Evolutionary conservation across 2,329 filamentous ascomycete genomes (phyloP).

Genomic region (Hypoxylon sp.): DNA sequence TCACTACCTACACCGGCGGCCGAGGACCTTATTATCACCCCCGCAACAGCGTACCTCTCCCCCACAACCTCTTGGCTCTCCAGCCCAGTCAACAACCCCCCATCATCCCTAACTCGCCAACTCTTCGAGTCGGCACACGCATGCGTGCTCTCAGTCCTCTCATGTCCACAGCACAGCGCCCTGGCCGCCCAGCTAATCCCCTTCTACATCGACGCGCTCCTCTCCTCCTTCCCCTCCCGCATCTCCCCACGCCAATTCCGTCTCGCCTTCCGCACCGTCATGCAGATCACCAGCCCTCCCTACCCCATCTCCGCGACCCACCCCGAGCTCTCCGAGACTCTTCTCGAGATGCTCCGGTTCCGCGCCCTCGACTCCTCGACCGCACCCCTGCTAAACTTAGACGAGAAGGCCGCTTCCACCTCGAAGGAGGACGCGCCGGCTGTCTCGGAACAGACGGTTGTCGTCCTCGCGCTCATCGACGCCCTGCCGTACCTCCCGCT

Average conservation of each 20-base stretch:
- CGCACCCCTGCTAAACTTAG: constrained; percentile 58
- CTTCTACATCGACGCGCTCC: constrained; percentile 86
- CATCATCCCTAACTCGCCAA: constrained; percentile 64
- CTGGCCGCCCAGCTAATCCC: constrained; percentile 81
- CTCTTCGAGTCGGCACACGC: constrained; percentile 93
- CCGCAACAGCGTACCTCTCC: constrained; percentile 80
- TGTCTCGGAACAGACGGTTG: constrained; percentile 83
- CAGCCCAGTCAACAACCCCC: constrained; percentile 54
- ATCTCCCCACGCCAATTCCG: constrained; percentile 90
- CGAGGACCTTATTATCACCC: constrained; percentile 80
- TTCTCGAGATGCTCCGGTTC: constrained; percentile 83
- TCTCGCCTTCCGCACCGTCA: constrained; percentile 86
- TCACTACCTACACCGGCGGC: constrained; percentile 76
- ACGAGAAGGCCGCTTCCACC: constrained; percentile 56
- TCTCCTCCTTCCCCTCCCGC: constrained; percentile 82
- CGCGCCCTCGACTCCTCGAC: constrained; percentile 68
- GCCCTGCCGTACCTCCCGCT: constrained; percentile 81
- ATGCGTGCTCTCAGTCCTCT: constrained; percentile 83
- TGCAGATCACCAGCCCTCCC: constrained; percentile 85
- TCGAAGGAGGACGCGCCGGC: constrained; percentile 42
- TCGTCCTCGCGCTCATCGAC: constrained; percentile 84
- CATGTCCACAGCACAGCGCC: constrained; percentile 81
- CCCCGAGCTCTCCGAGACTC: constrained; percentile 82
- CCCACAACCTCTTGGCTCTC: constrained; percentile 51
- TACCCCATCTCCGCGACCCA: constrained; percentile 80